Evolutionary conservation across 2,329 filamentous ascomycete genomes (phyloP), one percentile per base, ranked within the genome.

Genomic region (Mycosphaerelloides madeirae): DNA sequence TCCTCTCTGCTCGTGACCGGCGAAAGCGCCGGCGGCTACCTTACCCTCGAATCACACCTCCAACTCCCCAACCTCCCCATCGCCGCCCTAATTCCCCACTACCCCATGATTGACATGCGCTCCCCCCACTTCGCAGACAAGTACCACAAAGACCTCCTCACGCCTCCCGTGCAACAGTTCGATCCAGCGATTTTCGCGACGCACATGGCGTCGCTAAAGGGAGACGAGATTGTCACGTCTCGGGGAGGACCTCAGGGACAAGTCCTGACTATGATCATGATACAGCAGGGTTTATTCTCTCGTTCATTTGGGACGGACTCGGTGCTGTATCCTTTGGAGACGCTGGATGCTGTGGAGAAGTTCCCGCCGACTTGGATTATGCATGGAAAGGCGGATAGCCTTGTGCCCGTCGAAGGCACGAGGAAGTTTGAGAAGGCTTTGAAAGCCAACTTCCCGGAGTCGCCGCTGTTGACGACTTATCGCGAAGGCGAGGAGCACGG

Each of bases 11-110:
- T 69, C 0, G 62, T 63, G 0, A 52, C 56, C 1, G 67, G 67
- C 6, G 67, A 70, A 14, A 63, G 58, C 2, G 67, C 67, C 13
- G 67, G 68, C 22, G 67, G 67, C 29, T 68, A 61, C 44, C 58
- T 67, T 43, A 64, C 65, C 4, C 43, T 67, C 2, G 62, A 65
- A 52, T 61, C 60, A 2, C 59, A 38, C 3, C 33, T 54, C 14
- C 20, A 45, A 7, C 33, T 25, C 22, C 34, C 38, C 6, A 31
- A 42, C 1, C 13, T 31, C 11, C 20, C 22, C 8, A 63, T 68
- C 38, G 54, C 59, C 9, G 64, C 60, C 0, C 52, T 57, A 1
- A 60, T 59, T 1, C 58, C 56, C 4, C 48, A 57, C 2, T 70
- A 68, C 44, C 65, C 67, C 3, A 53, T 54, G 41, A 29, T 68